These are phyloP conservation scores for Cercophora newfieldiana DNA, from an alignment of 495 filamentous ascomycete genomes.

Conservation along the genomic window DNA sequence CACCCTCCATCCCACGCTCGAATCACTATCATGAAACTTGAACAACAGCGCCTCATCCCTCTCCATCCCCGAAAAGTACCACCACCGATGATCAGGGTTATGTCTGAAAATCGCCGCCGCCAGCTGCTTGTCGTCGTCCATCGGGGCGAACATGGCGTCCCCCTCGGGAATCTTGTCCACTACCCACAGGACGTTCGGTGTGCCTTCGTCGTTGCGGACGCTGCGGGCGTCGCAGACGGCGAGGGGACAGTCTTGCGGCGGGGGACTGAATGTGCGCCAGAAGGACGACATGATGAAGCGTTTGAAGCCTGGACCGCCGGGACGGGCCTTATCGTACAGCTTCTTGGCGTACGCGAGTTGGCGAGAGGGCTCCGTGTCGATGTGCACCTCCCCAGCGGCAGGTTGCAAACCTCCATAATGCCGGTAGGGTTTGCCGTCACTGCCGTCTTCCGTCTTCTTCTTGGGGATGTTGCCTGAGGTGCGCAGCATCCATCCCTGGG, in stretches of 20 bases:
- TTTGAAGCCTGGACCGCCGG: slow-evolving; percentile 17
- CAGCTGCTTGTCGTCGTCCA: slow-evolving; percentile 18
- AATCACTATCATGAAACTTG: slow-evolving; percentile 23
- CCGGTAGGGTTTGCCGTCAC: slow-evolving; percentile 16
- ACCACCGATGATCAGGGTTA: slow-evolving; percentile 20
- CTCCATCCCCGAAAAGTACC: slow-evolving; percentile 19
- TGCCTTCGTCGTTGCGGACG: slow-evolving; percentile 19
- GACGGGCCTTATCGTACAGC: background rate
- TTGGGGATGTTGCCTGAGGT: slow-evolving; percentile 17
- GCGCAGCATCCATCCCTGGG: slow-evolving; percentile 22
- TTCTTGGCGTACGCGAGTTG: slow-evolving; percentile 13
- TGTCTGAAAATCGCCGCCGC: slow-evolving; percentile 21
- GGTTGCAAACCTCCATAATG: slow-evolving; percentile 23
- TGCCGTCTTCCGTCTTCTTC: background rate
- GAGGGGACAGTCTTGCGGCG: slow-evolving; percentile 19
- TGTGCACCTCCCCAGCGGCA: slow-evolving; percentile 21
- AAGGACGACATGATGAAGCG: slow-evolving; percentile 20
- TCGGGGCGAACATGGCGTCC: slow-evolving; percentile 10
- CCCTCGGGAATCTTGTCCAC: slow-evolving; percentile 22
- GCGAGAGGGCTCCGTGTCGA: slow-evolving; percentile 20
- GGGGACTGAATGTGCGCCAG: slow-evolving; percentile 19
- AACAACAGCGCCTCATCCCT: slow-evolving; percentile 20
- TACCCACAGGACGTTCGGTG: slow-evolving; percentile 22
- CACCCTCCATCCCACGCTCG: slow-evolving; percentile 15
- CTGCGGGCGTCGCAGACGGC: slow-evolving; percentile 21